These are phyloP conservation scores for Musa balbisiana DNA, from an alignment of 202 grass and related monocot species.

Conservation along the genomic window DNA sequence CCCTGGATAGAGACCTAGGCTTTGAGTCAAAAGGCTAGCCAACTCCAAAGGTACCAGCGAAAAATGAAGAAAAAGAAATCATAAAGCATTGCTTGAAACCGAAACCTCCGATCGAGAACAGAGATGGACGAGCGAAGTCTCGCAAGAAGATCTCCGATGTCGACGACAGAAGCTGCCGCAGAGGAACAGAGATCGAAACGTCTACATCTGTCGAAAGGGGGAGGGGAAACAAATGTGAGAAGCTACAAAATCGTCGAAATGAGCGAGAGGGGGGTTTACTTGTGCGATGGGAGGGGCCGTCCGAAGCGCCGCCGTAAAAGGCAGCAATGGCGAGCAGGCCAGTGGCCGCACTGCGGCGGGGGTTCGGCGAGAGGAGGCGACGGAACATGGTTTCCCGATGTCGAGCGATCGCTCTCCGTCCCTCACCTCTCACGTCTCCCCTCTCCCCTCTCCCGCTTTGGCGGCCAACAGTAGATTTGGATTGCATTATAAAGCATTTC, in stretches of 20 bases:
- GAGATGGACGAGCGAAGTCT: no score
- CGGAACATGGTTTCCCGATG: constrained; percentile 4
- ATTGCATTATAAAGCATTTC: no score
- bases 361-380: constrained; percentile 13
- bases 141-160: no score
- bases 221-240: neutral
- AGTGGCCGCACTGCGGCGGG: constrained; percentile 12
- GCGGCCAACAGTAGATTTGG: no score
- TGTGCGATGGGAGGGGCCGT: neutral
- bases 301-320: neutral
- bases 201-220: neutral
- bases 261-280: neutral
- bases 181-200: constrained; percentile 24
- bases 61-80: no score
- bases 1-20: constrained; percentile 23
- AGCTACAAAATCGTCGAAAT: neutral
- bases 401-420: no score
- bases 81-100: no score
- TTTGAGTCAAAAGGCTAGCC: constrained; percentile 5
- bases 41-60: neutral
- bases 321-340: constrained; percentile 3
- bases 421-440: no score
- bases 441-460: no score
- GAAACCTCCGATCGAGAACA: no score
- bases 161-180: constrained; percentile 24